Base-by-base conservation (phyloP, 768 basidiomycete species). In the Ephemerocybe angulata region DNA sequence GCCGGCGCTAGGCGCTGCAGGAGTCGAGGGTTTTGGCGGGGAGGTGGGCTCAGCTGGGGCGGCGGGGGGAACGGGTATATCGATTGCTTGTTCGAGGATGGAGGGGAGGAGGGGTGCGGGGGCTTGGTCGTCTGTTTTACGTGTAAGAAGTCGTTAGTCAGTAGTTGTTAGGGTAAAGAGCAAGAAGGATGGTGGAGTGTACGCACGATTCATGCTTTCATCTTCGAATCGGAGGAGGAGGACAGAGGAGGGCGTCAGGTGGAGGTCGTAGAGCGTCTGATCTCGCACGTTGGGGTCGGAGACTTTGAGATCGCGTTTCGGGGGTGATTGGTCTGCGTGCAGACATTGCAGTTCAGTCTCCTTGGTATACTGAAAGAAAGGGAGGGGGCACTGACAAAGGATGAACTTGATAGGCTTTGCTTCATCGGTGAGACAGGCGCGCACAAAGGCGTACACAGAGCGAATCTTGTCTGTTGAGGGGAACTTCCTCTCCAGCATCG, bases 381-480 rank as follows among this genome's bases (percentile, higher is more conserved):
- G n/a, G 28, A 33, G 46, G 28, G 15, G 52, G 1, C 30, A 78
- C 85, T 50, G 62, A 94, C 93, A 95, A 35, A 96, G 76, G 35
- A 93, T 77, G 63, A 93, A 96, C 62, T 92, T 91, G 70, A 83
- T 82, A 3, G 85, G 78, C 65, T 89, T 84, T 42, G 85, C 82
- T 57, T 92, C 89, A 53, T 90, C 88, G 40, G 82, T 73, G 30
- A 96, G 72, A 21, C 82, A 81, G 29, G 76, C 71, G 30, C 87
- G 81, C 50, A 93, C 90, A 59, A 94, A 94, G 10, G 88, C 89
- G 65, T 96, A 95, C 8, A 96, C 82, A 2, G 86, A 76, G 48
- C 81, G 80, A 49, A 96, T 91, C 67, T 88, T 93, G 69, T 85
- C 82, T 3, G 80, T 80, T 5, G 93, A 93, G 3, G 84, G 77